These are phyloP conservation scores for Capsicum chinense DNA, from an alignment of 257 asterid species.

Conservation along the genomic window DNA sequence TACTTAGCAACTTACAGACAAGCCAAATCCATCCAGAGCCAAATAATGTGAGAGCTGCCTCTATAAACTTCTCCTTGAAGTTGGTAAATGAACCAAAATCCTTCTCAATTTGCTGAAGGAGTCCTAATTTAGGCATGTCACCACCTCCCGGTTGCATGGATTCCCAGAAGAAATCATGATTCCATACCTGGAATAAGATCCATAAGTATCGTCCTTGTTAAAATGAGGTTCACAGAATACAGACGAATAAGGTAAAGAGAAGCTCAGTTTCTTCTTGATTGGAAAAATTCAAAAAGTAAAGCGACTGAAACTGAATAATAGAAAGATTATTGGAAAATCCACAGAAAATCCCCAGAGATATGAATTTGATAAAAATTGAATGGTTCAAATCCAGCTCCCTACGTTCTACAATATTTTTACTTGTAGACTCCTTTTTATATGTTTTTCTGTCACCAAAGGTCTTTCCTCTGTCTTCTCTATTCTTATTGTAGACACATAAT, in stretches of 20 bases:
- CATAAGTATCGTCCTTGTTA: not conserved
- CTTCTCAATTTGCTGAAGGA: constrained; percentile 84
- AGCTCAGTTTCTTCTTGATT: constrained; percentile 14
- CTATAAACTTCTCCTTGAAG: constrained; percentile 72
- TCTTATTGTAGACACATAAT: not conserved
- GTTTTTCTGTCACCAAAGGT: not conserved
- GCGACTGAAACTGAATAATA: not conserved
- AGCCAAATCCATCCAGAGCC: constrained; percentile 99
- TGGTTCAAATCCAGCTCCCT: not conserved
- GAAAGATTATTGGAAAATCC: not conserved
- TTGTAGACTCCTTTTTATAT: not conserved
- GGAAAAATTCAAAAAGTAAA: not conserved
- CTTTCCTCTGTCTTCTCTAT: not conserved
- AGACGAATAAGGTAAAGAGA: not conserved
- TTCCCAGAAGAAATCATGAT: constrained; percentile 97
- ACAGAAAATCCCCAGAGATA: not conserved
- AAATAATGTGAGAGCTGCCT: constrained; percentile 69
- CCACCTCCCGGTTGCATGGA: constrained; percentile 98
- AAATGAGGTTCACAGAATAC: not conserved
- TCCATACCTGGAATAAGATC: constrained; percentile 70
- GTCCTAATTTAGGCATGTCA: constrained; percentile 67
- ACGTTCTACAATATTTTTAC: not conserved
- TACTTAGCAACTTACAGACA: constrained; percentile 66
- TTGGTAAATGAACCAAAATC: constrained; percentile 80
- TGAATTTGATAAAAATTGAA: not conserved